A percentile compares a stretch with the other conserved stretches of the same genome.
Evolutionary conservation across 2,329 filamentous ascomycete species (phyloP).

Genomic region (Daldinia sp.): DNA sequence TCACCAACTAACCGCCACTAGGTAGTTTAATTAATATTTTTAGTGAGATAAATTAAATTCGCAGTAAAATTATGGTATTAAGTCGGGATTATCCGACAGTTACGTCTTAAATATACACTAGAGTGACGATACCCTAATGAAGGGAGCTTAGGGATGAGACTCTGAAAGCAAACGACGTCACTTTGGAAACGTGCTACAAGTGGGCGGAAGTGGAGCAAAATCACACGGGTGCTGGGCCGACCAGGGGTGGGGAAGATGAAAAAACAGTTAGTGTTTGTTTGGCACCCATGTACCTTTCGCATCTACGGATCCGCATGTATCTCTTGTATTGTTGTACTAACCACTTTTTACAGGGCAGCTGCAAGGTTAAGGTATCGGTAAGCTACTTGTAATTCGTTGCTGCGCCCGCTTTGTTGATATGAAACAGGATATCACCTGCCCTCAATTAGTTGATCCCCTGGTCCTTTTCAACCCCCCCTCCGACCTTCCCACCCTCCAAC

Average conservation of each 20-base stretch:
- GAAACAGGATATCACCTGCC: conserved; percentile 38
- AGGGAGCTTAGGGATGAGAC: background rate
- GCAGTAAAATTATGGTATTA: background rate
- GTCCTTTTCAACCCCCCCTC: background rate
- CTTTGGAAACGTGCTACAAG: conserved; percentile 13
- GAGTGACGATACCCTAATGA: conserved; percentile 3
- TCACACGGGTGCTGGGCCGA: conserved; percentile 27
- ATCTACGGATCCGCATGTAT: background rate
- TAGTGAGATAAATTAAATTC: background rate
- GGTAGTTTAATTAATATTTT: background rate
- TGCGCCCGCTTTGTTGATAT: conserved; percentile 36
- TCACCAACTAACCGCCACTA: background rate
- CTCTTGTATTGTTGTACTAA: conserved; percentile 9
- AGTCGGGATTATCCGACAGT: background rate
- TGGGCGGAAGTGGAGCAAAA: conserved; percentile 1
- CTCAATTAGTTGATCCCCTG: no score
- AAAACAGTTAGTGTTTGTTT: conserved; percentile 32
- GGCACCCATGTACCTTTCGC: conserved; percentile 15
- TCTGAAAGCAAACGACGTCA: conserved; percentile 31
- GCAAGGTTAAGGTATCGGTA: background rate
- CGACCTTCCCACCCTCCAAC: background rate
- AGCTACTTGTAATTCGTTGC: conserved; percentile 17
- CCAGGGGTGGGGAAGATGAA: conserved; percentile 15
- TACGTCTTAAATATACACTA: background rate
- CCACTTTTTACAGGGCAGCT: background rate